Evolutionary conservation across 2,329 filamentous ascomycete species (phyloP), one percentile per base, ranked within the genome.

Genomic region (Falciphora oryzae): DNA sequence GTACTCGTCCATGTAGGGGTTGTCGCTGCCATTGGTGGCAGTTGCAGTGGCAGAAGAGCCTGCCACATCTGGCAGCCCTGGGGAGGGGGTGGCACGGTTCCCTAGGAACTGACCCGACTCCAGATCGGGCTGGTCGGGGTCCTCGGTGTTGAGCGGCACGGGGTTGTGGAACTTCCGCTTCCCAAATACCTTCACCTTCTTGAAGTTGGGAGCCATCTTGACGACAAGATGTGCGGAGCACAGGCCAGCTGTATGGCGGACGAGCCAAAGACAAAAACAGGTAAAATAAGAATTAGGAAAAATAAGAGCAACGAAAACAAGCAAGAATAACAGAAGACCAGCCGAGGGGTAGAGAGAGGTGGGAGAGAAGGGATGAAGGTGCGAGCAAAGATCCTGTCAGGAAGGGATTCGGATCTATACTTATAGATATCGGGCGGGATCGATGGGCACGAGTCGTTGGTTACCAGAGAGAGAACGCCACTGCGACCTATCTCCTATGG

Each of bases 1-100:
- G 66, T 75, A 75, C 68, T 74, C 73, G 29, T 75, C 73, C 69
- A 73, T 67, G 69, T 73, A 73, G 59, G 72, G 72, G 68, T 72
- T 73, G 59, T 72, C 69, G 63, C 70, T 71, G 56, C 70, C 68
- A 60, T 68, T 72, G 66, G 66, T 70, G 35, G 11, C 66, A 63
- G 67, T 65, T 60, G 60, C 65, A 62, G 58, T 62, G 29, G 57
- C 58, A 65, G 64, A 25, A 14, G 69, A 63, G n/a, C 8, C 11
- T 7, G 4, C 58, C 31, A 10, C 44, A 22, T 27, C 29, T 22
- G 58, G 57, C 29, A 22, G 28, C 22, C 68, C 61, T 22, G 38
- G 38, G 65, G 72, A 70, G 64, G 71, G 70, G 63, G 70, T 71
- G 63, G 71, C 66, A 60, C 58, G 70, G 63, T 73, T 71, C 53